Conservation (phyloP, 257 asterid genomes). For the Solanum gracilifrons region DNA sequence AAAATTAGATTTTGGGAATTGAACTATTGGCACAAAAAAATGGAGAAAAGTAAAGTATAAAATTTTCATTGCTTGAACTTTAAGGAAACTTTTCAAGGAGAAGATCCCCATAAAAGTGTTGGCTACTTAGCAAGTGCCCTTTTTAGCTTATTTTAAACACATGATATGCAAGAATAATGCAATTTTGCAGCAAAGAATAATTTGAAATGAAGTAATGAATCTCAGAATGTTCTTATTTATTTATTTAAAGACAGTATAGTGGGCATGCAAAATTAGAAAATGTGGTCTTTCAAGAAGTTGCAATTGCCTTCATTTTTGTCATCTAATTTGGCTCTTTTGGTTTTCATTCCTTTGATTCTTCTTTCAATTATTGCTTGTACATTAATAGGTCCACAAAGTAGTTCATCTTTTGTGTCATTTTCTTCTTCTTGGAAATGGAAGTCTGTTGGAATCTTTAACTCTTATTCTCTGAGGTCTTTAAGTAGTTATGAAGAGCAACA, state of each 20-base stretch:
- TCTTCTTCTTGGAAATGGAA: slow-evolving; percentile 16
- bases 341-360: slow-evolving; percentile 19
- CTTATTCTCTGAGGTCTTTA: slow-evolving; percentile 3
- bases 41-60: neutral
- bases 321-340: slow-evolving; percentile 2
- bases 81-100: slow-evolving; percentile 2
- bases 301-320: slow-evolving; percentile 3
- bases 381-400: slow-evolving; percentile 1
- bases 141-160: slow-evolving; percentile 5
- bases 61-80: neutral
- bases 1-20: neutral
- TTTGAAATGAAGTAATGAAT: slow-evolving; percentile 20
- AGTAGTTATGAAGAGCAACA: slow-evolving; percentile 1
- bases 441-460: slow-evolving; percentile 3
- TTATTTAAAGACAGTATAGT: neutral
- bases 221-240: neutral
- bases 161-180: slow-evolving; percentile 8
- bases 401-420: neutral
- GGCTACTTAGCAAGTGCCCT: neutral
- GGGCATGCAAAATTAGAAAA: neutral
- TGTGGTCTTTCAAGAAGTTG: slow-evolving; percentile 21
- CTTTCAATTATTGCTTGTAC: slow-evolving; percentile 5
- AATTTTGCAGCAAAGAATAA: slow-evolving; percentile 21
- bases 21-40: neutral
- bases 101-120: neutral